These are phyloP conservation scores for Rutstroemia sp. DNA, from an alignment of 2,329 filamentous ascomycete species.

Conservation along the genomic window DNA sequence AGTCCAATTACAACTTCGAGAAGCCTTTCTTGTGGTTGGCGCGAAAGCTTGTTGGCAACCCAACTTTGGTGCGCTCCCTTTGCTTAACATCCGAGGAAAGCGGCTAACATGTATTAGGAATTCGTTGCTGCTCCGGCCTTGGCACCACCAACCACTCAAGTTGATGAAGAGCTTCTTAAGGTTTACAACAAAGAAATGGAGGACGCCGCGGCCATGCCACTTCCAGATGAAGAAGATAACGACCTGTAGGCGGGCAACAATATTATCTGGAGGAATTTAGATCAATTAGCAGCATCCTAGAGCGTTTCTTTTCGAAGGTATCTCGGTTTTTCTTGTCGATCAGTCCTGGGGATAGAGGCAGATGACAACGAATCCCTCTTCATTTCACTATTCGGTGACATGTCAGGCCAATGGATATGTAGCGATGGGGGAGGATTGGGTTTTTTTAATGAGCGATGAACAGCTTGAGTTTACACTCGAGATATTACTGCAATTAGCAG, in stretches of 20 bases:
- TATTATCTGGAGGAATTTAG: slow-evolving; percentile 11
- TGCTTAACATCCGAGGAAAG: slow-evolving; percentile 11
- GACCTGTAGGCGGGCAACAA: slow-evolving; percentile 34
- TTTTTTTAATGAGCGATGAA: slow-evolving; percentile 24
- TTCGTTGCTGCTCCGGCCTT: slow-evolving; percentile 94
- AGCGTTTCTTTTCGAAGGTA: slow-evolving; percentile 28
- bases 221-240: slow-evolving; percentile 90
- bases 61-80: slow-evolving; percentile 57
- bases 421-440: slow-evolving; percentile 18
- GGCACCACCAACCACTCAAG: slow-evolving; percentile 83
- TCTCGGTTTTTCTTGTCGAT: slow-evolving; percentile 26
- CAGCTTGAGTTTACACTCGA: slow-evolving; percentile 21
- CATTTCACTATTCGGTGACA: slow-evolving; percentile 21
- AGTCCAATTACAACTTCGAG: slow-evolving; percentile 99
- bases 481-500: slow-evolving; percentile 21
- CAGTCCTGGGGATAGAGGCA: slow-evolving; percentile 26
- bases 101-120: slow-evolving; percentile 50
- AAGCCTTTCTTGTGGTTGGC: slow-evolving; percentile 99
- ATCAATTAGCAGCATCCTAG: slow-evolving; percentile 28
- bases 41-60: slow-evolving; percentile 95
- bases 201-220: slow-evolving; percentile 69
- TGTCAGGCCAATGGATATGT: slow-evolving; percentile 22
- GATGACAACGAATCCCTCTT: slow-evolving; percentile 20
- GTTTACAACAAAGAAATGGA: slow-evolving; percentile 87
- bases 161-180: slow-evolving; percentile 75